Evolutionary conservation across 805 yeast species (phyloP), one percentile per base, ranked within the genome.

Genomic region (Kuraishia hungarica): DNA sequence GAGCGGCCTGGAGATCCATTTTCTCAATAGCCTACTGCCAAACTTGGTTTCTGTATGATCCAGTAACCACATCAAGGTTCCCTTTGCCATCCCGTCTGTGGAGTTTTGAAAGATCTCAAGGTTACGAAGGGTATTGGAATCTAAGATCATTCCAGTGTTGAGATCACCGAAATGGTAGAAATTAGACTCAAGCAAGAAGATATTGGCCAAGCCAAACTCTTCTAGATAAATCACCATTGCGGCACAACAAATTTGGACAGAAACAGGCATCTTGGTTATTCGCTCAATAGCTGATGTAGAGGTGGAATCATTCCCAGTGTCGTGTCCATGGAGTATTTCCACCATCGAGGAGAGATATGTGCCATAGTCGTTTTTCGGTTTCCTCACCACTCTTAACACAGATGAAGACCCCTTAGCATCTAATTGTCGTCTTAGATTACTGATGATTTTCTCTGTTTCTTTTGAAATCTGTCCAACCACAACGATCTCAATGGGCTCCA

Each of bases 1-100:
- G 22, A 92, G 73, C 1, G 99, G 99, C 57, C 77, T 74, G 1
- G 82, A 74, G 0, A 92, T 70, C 99, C 99, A 94, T 46, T 78
- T 72, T 28, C 76, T 74, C 15, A 94, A 66, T 56, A 81, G 61
- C 54, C 97, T 69, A 50, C 75, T 78, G 0, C 99, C 99, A 67
- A 86, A 86, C 28, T 78, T 74, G 0, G 98, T 89, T 39, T 81
- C 71, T 0, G 98, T 89, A 60, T 87, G 91, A 65, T 93, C 87
- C 57, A 94, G 61, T 1, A 89, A 72, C 91, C 96, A 89, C 17
- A 88, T 66, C 15, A 93, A 70, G 0, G 97, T 82, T 0, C 97
- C 98, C 35, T 75, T 69, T 8, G 72, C 73, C 3, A 75, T 70
- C 13, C 71, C 66, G 58, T 83, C 83, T 0, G 94, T 82, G 2